Evolutionary conservation across 2,329 filamentous ascomycete species (phyloP).

Genomic region (Talaromyces sp.): DNA sequence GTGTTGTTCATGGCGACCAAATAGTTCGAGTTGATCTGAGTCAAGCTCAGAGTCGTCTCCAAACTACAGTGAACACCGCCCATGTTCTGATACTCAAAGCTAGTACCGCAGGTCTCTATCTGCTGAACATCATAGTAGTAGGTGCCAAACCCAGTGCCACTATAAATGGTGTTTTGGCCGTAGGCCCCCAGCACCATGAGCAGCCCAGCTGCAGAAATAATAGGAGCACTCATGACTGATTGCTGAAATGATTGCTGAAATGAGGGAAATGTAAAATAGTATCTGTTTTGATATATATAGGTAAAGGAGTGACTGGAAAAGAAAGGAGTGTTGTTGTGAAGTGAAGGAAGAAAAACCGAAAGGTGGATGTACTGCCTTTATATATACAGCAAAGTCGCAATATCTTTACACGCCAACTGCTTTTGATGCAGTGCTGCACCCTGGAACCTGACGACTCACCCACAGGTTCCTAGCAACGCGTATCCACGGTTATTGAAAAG

Average conservation of each 20-base stretch:
- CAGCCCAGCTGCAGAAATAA: constrained; percentile 6
- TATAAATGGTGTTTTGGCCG: constrained; percentile 5
- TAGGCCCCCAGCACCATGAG: neutral
- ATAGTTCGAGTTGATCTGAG: constrained; percentile 16
- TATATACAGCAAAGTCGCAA: neutral
- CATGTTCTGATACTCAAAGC: constrained; percentile 12
- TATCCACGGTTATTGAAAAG: neutral
- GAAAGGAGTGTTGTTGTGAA: too few species aligned
- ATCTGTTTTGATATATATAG: neutral
- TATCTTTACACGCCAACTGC: neutral
- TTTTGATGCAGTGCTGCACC: neutral
- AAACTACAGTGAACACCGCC: constrained; percentile 14
- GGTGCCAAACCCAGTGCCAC: constrained; percentile 14
- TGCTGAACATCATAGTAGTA: constrained; percentile 18
- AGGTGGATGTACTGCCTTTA: too few species aligned
- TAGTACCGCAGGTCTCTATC: constrained; percentile 15
- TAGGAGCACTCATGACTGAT: neutral
- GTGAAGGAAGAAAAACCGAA: too few species aligned
- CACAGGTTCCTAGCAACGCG: neutral
- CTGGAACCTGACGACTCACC: neutral
- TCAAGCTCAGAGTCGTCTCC: constrained; percentile 4
- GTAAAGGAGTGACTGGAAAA: neutral
- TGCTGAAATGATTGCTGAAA: neutral
- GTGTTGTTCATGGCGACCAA: constrained; percentile 18
- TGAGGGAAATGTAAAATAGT: too few species aligned